These are phyloP conservation scores for Bipolaris oryzae DNA, from an alignment of 2,329 filamentous ascomycete genomes.

Conservation along the genomic window DNA sequence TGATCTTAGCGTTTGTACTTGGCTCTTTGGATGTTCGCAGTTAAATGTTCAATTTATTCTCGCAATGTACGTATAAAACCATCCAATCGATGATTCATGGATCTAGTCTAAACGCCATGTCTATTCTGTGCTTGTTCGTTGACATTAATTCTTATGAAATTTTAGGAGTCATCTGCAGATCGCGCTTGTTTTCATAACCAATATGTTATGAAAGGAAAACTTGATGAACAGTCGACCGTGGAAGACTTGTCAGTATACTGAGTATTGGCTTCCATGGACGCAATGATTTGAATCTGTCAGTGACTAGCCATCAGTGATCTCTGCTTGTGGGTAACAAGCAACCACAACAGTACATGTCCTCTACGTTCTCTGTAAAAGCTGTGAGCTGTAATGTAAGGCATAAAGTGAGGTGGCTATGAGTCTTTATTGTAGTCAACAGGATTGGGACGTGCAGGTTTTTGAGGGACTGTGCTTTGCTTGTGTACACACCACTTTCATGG, in stretches of 20 bases:
- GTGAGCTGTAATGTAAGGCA: conserved; percentile 57
- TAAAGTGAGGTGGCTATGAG: conserved; percentile 57
- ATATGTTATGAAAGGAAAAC: not conserved
- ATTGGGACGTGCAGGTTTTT: not conserved
- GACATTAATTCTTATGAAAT: conserved; percentile 35
- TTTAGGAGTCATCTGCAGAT: not conserved
- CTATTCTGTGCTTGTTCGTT: conserved; percentile 30
- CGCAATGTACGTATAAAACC: conserved; percentile 59
- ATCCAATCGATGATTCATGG: conserved; percentile 54
- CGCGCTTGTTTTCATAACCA: not conserved
- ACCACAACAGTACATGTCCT: conserved; percentile 53
- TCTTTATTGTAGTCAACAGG: conserved; percentile 47
- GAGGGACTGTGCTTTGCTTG: not conserved
- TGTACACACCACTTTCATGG: not conserved
- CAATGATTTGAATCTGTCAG: not conserved
- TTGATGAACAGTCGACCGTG: not conserved
- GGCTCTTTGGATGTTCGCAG: conserved; percentile 1
- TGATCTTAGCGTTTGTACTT: not conserved
- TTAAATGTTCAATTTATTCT: conserved; percentile 44
- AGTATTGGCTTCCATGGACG: too few relatives aligned
- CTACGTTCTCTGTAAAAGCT: too few relatives aligned
- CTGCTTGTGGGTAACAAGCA: conserved; percentile 48
- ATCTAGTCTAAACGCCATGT: conserved; percentile 46
- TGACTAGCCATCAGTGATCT: not conserved
- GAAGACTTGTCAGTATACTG: not conserved